Evolutionary conservation across 192 early-diverging fungal genomes (phyloP).

Genomic region (Geosiphon pyriformis): DNA sequence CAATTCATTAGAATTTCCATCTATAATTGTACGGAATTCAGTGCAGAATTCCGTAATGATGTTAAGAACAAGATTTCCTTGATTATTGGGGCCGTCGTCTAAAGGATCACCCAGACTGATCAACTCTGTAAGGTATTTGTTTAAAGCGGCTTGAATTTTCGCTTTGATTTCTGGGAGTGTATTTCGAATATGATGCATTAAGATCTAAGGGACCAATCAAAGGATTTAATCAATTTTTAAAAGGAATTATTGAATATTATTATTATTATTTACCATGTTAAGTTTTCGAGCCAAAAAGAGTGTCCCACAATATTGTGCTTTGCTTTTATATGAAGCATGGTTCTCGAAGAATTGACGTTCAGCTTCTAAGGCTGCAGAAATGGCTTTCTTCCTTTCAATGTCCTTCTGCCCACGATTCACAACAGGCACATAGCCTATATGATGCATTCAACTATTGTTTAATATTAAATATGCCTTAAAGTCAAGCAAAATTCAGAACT

Average conservation of each 20-base stretch:
- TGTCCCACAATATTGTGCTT: constrained; percentile 98
- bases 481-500: no score
- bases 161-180: constrained; percentile 99
- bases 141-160: constrained; percentile 81
- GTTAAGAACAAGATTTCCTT: constrained; percentile 88
- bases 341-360: constrained; percentile 94
- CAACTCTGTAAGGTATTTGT: constrained; percentile 85
- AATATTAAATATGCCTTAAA: no score
- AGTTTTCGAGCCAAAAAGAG: constrained; percentile 96
- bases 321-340: constrained; percentile 89
- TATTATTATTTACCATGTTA: constrained; percentile 67
- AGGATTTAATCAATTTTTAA: neutral
- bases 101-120: constrained; percentile 86
- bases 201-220: constrained; percentile 61
- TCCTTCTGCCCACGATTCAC: constrained; percentile 98
- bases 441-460: neutral
- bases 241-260: constrained; percentile 5
- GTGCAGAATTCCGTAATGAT: constrained; percentile 99
- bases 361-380: constrained; percentile 78
- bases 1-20: constrained; percentile 93
- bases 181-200: constrained; percentile 99
- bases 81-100: constrained; percentile 61
- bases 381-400: constrained; percentile 91
- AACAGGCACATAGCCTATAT: constrained; percentile 92
- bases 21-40: constrained; percentile 93